These are phyloP conservation scores for Gossypium sturtianum DNA, from an alignment of 345 rosid genomes.

Conservation along the genomic window DNA sequence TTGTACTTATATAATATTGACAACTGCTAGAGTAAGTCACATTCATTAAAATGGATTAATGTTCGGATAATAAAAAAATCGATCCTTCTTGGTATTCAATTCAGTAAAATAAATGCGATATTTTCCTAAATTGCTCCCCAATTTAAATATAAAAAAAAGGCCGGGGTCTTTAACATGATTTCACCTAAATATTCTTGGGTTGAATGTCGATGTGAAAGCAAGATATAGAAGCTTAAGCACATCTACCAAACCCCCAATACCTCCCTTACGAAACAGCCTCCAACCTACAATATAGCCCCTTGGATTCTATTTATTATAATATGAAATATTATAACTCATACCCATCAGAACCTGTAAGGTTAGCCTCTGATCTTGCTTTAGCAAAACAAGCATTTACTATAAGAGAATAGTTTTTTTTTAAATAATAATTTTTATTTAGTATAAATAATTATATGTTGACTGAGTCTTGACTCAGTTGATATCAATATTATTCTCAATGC, in stretches of 20 bases:
- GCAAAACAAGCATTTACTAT: too few relatives aligned
- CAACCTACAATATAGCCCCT: neutral
- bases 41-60: neutral
- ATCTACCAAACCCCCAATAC: neutral
- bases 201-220: slow-evolving; percentile 3
- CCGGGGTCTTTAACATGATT: neutral
- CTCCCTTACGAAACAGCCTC: too few relatives aligned
- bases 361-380: too few relatives aligned
- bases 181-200: neutral
- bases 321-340: neutral
- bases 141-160: neutral
- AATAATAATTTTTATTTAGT: too few relatives aligned
- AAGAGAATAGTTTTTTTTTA: too few relatives aligned
- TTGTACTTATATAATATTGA: neutral
- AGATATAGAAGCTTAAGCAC: neutral
- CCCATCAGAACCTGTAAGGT: too few relatives aligned
- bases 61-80: neutral
- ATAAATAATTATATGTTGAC: too few relatives aligned
- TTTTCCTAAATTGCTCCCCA: neutral
- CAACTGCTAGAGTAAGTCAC: neutral
- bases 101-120: neutral
- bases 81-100: neutral
- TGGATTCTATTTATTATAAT: neutral
- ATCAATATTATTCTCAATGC: too few relatives aligned
- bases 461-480: too few relatives aligned